These are phyloP conservation scores for Talaromyces proteolyticus DNA, from an alignment of 495 filamentous ascomycete genomes.

Conservation along the genomic window DNA sequence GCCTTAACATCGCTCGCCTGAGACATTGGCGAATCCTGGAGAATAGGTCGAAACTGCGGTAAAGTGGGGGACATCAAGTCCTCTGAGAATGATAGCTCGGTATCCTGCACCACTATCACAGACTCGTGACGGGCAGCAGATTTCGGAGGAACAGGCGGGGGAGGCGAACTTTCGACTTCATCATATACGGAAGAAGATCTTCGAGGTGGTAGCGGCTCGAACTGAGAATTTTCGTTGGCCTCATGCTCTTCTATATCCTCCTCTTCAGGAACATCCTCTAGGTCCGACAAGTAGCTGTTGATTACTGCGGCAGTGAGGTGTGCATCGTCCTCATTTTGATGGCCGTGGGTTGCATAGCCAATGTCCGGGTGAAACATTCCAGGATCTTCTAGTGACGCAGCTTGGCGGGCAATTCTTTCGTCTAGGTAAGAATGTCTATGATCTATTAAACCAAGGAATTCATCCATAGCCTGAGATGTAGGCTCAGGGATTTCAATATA, in stretches of 20 bases:
- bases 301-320: slow-evolving; percentile 41
- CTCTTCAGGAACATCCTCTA: slow-evolving; percentile 73
- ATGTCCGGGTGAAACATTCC: slow-evolving; percentile 12
- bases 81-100: slow-evolving; percentile 22
- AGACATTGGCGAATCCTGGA: slow-evolving; percentile 5
- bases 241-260: slow-evolving; percentile 40
- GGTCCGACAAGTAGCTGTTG: slow-evolving; percentile 32
- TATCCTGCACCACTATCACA: slow-evolving; percentile 5
- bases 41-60: slow-evolving; percentile 19
- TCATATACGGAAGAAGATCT: background rate
- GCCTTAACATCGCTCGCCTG: slow-evolving; percentile 7
- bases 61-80: slow-evolving; percentile 34
- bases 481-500: slow-evolving; percentile 27
- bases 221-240: slow-evolving; percentile 24
- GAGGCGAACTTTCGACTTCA: background rate
- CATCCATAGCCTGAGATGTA: slow-evolving; percentile 37
- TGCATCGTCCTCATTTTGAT: slow-evolving; percentile 18
- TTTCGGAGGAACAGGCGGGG: background rate
- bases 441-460: slow-evolving; percentile 33
- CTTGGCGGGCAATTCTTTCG: slow-evolving; percentile 12
- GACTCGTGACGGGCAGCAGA: slow-evolving; percentile 2
- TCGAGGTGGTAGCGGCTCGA: background rate
- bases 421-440: slow-evolving; percentile 24
- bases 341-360: slow-evolving; percentile 20
- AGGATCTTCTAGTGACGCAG: slow-evolving; percentile 16